Conservation (phyloP, 345 rosid genomes). For the Erodium maritimum region DNA sequence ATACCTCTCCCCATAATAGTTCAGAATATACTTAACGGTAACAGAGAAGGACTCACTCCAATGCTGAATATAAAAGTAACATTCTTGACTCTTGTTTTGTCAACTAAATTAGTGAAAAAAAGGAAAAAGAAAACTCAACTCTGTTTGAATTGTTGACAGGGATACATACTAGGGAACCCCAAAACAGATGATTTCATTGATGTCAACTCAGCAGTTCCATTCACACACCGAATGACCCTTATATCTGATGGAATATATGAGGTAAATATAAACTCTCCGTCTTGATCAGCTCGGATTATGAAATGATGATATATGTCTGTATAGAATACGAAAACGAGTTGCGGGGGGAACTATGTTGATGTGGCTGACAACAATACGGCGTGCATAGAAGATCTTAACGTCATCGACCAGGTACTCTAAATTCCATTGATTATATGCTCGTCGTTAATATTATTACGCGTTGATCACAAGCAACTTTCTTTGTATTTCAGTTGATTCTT, state of each 20-base stretch:
- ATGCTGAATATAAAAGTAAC: conserved; percentile 1
- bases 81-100: not conserved
- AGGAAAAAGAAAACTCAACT: not conserved
- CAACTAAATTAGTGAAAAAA: too few relatives aligned
- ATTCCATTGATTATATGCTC: not conserved
- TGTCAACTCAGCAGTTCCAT: conserved; percentile 10
- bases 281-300: too few relatives aligned
- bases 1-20: conserved; percentile 7
- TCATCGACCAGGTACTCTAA: conserved; percentile 9
- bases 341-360: conserved; percentile 6
- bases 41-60: not conserved
- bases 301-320: too few relatives aligned
- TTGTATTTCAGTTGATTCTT: conserved; percentile 7
- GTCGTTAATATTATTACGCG: not conserved
- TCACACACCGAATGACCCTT: conserved; percentile 10
- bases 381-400: conserved; percentile 4
- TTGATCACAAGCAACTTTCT: not conserved
- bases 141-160: conserved; percentile 6
- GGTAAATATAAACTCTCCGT: not conserved
- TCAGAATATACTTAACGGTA: conserved; percentile 10
- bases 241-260: conserved; percentile 11
- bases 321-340: not conserved
- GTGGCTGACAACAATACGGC: not conserved
- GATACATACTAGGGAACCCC: conserved; percentile 12
- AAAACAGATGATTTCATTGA: conserved; percentile 10